Evolutionary conservation across 2,329 filamentous ascomycete species (phyloP), one percentile per base, ranked within the genome.

Genomic region (Polytolypa hystricis): DNA sequence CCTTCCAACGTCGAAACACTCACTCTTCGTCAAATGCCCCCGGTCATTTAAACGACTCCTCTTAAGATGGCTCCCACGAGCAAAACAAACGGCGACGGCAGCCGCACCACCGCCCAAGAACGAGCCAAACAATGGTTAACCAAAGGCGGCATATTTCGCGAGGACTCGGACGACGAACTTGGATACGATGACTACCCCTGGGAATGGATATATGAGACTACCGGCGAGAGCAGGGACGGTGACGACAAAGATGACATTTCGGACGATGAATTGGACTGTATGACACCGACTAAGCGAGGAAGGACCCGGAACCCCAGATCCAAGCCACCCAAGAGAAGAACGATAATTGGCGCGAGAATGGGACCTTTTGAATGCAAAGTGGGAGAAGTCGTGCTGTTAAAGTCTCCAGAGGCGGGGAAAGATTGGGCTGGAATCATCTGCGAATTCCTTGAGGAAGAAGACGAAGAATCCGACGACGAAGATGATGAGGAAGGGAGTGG

Each of bases 361-460:
- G 87, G 86, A 16, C 67, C 58, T 9, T 94, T 95, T 46, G 73
- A 81, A 53, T 94, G 86, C 61, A 71, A 65, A 37, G 57, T 94
- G 25, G 91, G 91, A 30, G 86, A 98, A 53, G 74, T 77, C 14
- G 80, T 96, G 23, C 68, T 96, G 27, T 69, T 98, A 38, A 93
- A 93, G 58, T 84, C 87, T 1, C 84, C 93, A 26, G 85, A 84
- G 3, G 74, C 76, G 27, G 84, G 84, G 46, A 85, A 93, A 51
- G 82, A 86, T 8, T 98, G 91, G 87, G 82, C 93, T 2, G 91
- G 84, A 21, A 77, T 98, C 43, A 81, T 95, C 35, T 81, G 80
- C 50, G 79, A 84, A 29, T 94, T 98, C 47, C 56, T 79, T 26
- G 78, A 89, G 30, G 74, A 79, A 20, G 78, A 81, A 30, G 72